phyloP scores from a whole-genome alignment of 2,329 filamentous ascomycete genomes.

The Fusarium humuli region DNA sequence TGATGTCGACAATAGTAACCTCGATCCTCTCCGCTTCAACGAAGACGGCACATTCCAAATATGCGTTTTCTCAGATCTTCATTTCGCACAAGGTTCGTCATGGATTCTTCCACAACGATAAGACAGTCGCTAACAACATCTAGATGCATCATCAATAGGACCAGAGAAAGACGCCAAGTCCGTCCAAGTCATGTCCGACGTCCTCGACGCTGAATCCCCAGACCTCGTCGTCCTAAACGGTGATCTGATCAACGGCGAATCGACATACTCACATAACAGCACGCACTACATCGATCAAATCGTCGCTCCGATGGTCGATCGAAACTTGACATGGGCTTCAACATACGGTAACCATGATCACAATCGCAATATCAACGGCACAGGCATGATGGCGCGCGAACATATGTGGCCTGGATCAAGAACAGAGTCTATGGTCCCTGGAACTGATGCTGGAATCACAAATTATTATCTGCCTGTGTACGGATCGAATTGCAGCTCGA shows the following conservation, averaged over 20 bases:
- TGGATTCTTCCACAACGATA: accelerated
- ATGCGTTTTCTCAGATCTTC: constrained; percentile 35
- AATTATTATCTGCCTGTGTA: constrained; percentile 60
- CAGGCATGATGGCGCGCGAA: constrained; percentile 41
- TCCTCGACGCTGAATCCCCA: constrained; percentile 53
- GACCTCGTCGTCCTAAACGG: constrained; percentile 75
- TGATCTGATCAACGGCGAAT: constrained; percentile 75
- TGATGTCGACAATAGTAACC: constrained; percentile 20
- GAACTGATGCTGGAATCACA: constrained; percentile 49
- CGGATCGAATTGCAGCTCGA: constrained; percentile 45
- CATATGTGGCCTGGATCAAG: constrained; percentile 40
- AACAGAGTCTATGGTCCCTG: constrained; percentile 41
- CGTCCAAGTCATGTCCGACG: constrained; percentile 50
- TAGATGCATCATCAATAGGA: constrained; percentile 42
- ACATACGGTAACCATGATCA: constrained; percentile 78
- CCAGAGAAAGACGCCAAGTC: constrained; percentile 54
- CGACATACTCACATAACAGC: constrained; percentile 62
- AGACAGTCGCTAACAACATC: background rate
- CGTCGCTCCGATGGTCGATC: constrained; percentile 65
- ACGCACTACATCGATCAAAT: constrained; percentile 68
- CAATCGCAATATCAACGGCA: constrained; percentile 58
- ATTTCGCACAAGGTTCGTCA: constrained; percentile 31
- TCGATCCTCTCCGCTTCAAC: constrained; percentile 30
- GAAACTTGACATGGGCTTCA: constrained; percentile 69
- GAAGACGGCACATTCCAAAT: constrained; percentile 33